Percentiles rank a stretch among this genome's conserved stretches.
Conservation (phyloP, 2,329 filamentous ascomycete genomes). For the Microdochium bolleyi region DNA sequence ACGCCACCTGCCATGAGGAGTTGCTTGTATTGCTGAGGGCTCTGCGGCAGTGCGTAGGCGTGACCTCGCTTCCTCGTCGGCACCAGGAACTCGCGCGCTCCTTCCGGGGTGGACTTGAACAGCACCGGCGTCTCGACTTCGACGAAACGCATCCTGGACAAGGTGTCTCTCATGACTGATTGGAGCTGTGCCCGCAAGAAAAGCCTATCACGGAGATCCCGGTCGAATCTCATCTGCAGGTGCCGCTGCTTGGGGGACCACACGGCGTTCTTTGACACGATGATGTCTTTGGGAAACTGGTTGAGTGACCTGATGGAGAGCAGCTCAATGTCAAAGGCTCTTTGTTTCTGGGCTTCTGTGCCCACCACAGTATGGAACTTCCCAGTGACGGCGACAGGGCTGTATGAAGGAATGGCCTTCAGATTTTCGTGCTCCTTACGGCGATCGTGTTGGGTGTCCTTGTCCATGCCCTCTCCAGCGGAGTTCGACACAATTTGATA, state of each 20-base stretch:
- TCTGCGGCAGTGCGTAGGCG: slow-evolving; percentile 90
- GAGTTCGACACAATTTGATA: slow-evolving; percentile 37
- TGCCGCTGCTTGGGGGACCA: slow-evolving; percentile 73
- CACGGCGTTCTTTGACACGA: slow-evolving; percentile 64
- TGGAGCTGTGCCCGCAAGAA: slow-evolving; percentile 56
- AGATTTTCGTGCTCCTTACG: slow-evolving; percentile 30
- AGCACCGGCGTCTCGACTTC: slow-evolving; percentile 89
- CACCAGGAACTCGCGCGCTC: slow-evolving; percentile 88
- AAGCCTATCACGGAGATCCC: slow-evolving; percentile 58
- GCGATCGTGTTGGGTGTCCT: slow-evolving; percentile 19
- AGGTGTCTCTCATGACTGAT: slow-evolving; percentile 19
- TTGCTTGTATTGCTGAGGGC: slow-evolving; percentile 97
- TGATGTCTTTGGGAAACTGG: slow-evolving; percentile 64
- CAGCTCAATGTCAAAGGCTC: slow-evolving; percentile 49
- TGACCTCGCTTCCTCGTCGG: slow-evolving; percentile 69
- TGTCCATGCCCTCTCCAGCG: slow-evolving; percentile 22
- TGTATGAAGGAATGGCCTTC: slow-evolving; percentile 37
- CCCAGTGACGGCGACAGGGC: slow-evolving; percentile 43
- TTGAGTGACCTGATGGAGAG: slow-evolving; percentile 61
- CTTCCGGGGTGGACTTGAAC: slow-evolving; percentile 97
- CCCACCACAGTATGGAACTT: slow-evolving; percentile 9
- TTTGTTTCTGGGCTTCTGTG: not conserved
- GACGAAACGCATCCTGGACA: slow-evolving; percentile 43
- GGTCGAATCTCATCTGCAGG: slow-evolving; percentile 74
- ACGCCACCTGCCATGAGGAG: slow-evolving; percentile 91